These are phyloP conservation scores for Diplodia intermedia DNA, from an alignment of 2,329 filamentous ascomycete species.

Conservation along the genomic window DNA sequence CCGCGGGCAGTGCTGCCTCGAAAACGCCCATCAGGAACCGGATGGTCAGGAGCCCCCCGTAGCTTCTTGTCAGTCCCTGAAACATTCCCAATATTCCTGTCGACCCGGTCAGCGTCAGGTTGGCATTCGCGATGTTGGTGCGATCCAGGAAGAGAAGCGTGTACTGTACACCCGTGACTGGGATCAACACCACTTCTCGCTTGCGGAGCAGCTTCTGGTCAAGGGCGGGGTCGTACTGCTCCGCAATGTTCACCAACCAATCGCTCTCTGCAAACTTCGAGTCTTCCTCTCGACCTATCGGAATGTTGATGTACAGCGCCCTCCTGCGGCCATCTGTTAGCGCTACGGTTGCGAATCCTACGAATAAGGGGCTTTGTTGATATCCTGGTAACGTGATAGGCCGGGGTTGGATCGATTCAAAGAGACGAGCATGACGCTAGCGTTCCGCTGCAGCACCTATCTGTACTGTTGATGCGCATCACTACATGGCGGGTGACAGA, in stretches of 20 bases:
- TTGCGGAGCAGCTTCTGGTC: slow-evolving; percentile 52
- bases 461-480: too few species aligned
- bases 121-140: slow-evolving; percentile 49
- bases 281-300: slow-evolving; percentile 2
- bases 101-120: background rate
- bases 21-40: slow-evolving; percentile 46
- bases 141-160: slow-evolving; percentile 41
- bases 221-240: slow-evolving; percentile 9
- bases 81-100: slow-evolving; percentile 37
- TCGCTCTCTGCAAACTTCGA: background rate
- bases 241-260: background rate
- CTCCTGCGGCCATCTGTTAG: too few species aligned
- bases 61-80: slow-evolving; percentile 42
- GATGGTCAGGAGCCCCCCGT: slow-evolving; percentile 41
- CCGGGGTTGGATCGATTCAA: too few species aligned
- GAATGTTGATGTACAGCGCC: background rate
- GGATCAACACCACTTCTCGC: slow-evolving; percentile 40
- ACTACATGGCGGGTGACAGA: too few species aligned
- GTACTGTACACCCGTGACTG: slow-evolving; percentile 41
- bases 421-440: too few species aligned
- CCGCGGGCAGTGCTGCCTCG: slow-evolving; percentile 44
- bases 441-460: too few species aligned
- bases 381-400: too few species aligned
- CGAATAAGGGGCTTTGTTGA: background rate
- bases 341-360: background rate